Percentiles rank a stretch among this genome's conserved stretches.
Evolutionary conservation across 495 filamentous ascomycete species (phyloP).

Genomic region (Hypoxylon lienhwacheense): DNA sequence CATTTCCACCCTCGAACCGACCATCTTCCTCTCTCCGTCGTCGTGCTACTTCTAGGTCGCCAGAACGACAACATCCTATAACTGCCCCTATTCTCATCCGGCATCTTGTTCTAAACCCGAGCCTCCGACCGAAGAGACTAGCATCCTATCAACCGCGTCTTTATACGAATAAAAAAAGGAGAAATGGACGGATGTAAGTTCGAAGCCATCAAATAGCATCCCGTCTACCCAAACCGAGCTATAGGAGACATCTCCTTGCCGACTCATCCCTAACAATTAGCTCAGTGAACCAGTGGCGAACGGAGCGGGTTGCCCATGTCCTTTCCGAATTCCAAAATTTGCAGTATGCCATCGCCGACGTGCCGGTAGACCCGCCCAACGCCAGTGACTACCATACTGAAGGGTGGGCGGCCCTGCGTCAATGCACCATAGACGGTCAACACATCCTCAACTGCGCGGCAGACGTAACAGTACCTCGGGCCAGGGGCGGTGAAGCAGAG

Average conservation of each 20-base stretch:
- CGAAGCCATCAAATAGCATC: slow-evolving; percentile 5
- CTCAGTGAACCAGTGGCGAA: slow-evolving; percentile 82
- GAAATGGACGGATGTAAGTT: slow-evolving; percentile 45
- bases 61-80: slow-evolving; percentile 8
- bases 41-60: slow-evolving; percentile 11
- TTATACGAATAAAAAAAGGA: slow-evolving; percentile 8
- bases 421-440: slow-evolving; percentile 75
- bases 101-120: slow-evolving; percentile 6
- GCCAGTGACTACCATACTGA: slow-evolving; percentile 75
- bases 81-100: slow-evolving; percentile 7
- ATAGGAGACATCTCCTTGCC: slow-evolving; percentile 15
- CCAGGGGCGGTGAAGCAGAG: slow-evolving; percentile 63
- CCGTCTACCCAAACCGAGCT: slow-evolving; percentile 1
- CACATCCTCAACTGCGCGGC: slow-evolving; percentile 65
- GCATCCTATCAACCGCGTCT: slow-evolving; percentile 11
- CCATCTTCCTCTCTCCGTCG: slow-evolving; percentile 14
- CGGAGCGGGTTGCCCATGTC: slow-evolving; percentile 77
- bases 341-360: slow-evolving; percentile 76
- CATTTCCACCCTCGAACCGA: slow-evolving; percentile 14
- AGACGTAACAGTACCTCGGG: slow-evolving; percentile 64
- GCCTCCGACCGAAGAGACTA: slow-evolving; percentile 4
- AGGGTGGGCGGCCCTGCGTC: slow-evolving; percentile 74
- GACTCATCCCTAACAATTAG: slow-evolving; percentile 35
- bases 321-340: slow-evolving; percentile 83
- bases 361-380: slow-evolving; percentile 58